A percentile compares a stretch with the other conserved stretches of the same genome.
phyloP scores from a whole-genome alignment of 768 basidiomycete species.

The Strobilomyces dryophilus region DNA sequence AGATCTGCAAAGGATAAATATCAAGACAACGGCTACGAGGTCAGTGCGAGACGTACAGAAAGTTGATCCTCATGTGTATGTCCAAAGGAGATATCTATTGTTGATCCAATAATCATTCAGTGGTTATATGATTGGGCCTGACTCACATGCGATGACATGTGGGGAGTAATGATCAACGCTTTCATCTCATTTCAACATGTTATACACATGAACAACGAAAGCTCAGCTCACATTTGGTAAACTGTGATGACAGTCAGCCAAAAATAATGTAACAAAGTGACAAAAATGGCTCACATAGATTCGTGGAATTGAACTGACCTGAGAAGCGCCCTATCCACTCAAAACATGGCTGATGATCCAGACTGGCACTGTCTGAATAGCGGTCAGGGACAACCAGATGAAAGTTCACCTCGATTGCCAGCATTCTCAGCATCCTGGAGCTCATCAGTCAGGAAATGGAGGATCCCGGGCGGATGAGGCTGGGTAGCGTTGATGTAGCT shows the following conservation, averaged over 20 bases:
- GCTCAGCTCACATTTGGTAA: constrained; percentile 40
- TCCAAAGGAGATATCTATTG: constrained; percentile 61
- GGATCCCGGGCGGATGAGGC: constrained; percentile 46
- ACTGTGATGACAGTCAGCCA: constrained; percentile 25
- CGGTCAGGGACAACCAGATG: too few species aligned
- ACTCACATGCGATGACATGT: constrained; percentile 43
- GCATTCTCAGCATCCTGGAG: constrained; percentile 50
- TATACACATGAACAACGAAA: too few species aligned
- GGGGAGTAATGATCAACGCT: constrained; percentile 14
- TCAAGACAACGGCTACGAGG: too few species aligned
- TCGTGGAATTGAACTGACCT: constrained; percentile 38
- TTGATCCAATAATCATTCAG: not conserved
- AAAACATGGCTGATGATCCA: constrained; percentile 52
- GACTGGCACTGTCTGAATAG: too few species aligned
- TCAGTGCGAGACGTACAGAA: constrained; percentile 35
- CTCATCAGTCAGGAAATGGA: constrained; percentile 48
- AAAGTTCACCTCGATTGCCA: constrained; percentile 37
- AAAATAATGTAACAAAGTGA: not conserved
- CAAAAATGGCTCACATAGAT: constrained; percentile 36
- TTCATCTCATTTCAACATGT: not conserved
- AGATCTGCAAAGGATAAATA: constrained; percentile 43
- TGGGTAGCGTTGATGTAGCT: constrained; percentile 44
- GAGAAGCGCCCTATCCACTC: constrained; percentile 44
- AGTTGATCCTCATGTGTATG: constrained; percentile 73
- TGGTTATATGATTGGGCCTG: not conserved